Evolutionary conservation across 228 moss, liverwort and hornwort genomes (phyloP).

Genomic region (Sphagnum fallax): DNA sequence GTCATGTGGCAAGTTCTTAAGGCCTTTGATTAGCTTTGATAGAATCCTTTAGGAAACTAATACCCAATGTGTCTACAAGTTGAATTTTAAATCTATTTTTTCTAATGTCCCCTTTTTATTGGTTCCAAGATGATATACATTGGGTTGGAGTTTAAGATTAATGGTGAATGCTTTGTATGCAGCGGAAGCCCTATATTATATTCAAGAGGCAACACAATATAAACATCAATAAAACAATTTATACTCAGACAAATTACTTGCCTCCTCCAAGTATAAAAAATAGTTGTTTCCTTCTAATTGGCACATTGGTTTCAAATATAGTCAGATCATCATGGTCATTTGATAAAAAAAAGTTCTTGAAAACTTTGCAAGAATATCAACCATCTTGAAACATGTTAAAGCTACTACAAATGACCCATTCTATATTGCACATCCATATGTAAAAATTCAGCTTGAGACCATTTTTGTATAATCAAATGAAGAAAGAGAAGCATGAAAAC

Average conservation of each 20-base stretch:
- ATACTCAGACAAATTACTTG: conserved; percentile 52
- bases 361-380: conserved; percentile 39
- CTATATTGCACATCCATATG: conserved; percentile 82
- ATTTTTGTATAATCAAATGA: conserved; percentile 69
- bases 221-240: conserved; percentile 62
- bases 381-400: conserved; percentile 82
- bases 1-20: too few relatives aligned
- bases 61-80: too few relatives aligned
- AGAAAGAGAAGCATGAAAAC: conserved; percentile 31
- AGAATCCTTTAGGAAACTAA: too few relatives aligned
- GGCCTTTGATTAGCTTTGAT: too few relatives aligned
- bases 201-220: conserved; percentile 45
- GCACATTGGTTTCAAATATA: not conserved
- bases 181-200: conserved; percentile 64
- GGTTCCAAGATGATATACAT: too few relatives aligned
- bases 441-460: conserved; percentile 73
- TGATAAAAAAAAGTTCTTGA: not conserved
- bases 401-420: conserved; percentile 74
- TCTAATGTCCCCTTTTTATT: too few relatives aligned
- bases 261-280: not conserved
- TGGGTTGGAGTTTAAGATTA: not conserved
- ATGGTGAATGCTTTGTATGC: not conserved
- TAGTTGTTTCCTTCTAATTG: not conserved
- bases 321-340: not conserved
- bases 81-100: too few relatives aligned